Evolutionary conservation across 2,329 filamentous ascomycete genomes (phyloP).

Genomic region (Colletotrichum phormii): DNA sequence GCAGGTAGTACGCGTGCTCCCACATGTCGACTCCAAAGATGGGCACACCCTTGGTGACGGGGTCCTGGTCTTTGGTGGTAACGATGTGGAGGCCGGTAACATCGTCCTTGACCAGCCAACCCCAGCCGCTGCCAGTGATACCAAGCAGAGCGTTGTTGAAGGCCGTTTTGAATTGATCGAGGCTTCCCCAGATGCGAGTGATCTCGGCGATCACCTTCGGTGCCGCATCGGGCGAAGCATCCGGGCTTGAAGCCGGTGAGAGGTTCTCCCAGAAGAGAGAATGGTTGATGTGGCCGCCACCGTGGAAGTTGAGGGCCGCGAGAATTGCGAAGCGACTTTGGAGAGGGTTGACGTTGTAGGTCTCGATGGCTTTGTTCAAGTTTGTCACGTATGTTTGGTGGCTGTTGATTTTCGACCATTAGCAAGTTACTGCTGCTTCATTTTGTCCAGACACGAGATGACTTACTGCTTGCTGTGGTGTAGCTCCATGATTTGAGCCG

Average conservation of each 20-base stretch:
- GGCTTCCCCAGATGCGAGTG: slow-evolving; percentile 73
- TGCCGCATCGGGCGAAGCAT: slow-evolving; percentile 66
- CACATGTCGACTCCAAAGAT: slow-evolving; percentile 89
- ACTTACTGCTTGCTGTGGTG: slow-evolving; percentile 77
- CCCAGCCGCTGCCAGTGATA: slow-evolving; percentile 89
- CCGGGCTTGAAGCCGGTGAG: slow-evolving; percentile 67
- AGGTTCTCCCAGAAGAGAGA: slow-evolving; percentile 92
- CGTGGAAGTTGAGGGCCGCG: slow-evolving; percentile 84
- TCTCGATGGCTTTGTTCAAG: slow-evolving; percentile 74
- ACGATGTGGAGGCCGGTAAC: slow-evolving; percentile 73
- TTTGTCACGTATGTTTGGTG: slow-evolving; percentile 84
- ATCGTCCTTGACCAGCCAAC: slow-evolving; percentile 80
- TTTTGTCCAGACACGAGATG: background rate
- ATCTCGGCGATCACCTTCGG: slow-evolving; percentile 73
- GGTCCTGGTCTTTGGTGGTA: slow-evolving; percentile 90
- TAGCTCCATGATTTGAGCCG: slow-evolving; percentile 82
- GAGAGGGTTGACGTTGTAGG: slow-evolving; percentile 60
- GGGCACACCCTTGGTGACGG: slow-evolving; percentile 72
- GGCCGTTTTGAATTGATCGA: slow-evolving; percentile 72
- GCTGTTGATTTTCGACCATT: slow-evolving; percentile 16
- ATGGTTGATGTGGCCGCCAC: slow-evolving; percentile 94
- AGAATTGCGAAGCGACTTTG: slow-evolving; percentile 73
- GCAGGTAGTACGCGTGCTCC: slow-evolving; percentile 93
- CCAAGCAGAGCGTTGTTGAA: slow-evolving; percentile 75
- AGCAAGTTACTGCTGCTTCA: background rate